phyloP scores from a whole-genome alignment of 1,284 basidiomycete species.

The Apiotrichum siamense region DNA sequence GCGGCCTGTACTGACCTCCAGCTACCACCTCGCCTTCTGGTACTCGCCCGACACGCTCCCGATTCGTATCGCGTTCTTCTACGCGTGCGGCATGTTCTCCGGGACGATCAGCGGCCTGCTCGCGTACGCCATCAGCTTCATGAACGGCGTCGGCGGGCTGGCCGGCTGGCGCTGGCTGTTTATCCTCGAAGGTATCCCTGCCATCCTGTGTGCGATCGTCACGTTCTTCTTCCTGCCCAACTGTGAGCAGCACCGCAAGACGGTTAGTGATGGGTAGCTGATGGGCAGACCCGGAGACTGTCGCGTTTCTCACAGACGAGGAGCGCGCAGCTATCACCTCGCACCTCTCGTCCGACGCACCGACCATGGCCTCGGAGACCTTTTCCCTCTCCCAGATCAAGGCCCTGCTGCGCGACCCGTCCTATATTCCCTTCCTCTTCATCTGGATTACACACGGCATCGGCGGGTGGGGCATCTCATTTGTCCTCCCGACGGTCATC shows the following conservation, averaged over 20 bases:
- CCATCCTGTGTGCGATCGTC: conserved; percentile 47
- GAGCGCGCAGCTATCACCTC: neutral
- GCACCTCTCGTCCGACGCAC: conserved; percentile 5
- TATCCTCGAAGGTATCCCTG: conserved; percentile 52
- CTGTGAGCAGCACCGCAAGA: conserved; percentile 16
- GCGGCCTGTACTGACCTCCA: neutral
- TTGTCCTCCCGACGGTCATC: conserved; percentile 10
- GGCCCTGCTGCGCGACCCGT: neutral
- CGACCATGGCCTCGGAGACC: neutral
- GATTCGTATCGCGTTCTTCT: conserved; percentile 18
- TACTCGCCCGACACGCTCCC: conserved; percentile 23
- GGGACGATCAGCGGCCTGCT: conserved; percentile 31
- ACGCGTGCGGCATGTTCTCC: conserved; percentile 17
- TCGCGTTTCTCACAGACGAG: neutral
- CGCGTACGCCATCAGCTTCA: conserved; percentile 29
- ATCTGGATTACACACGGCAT: conserved; percentile 15
- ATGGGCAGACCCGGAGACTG: conserved; percentile 6
- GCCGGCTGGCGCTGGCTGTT: conserved; percentile 45
- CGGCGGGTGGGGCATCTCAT: conserved; percentile 12
- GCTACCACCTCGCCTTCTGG: conserved; percentile 26
- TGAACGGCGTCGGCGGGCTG: conserved; percentile 24
- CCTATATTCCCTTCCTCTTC: conserved; percentile 5
- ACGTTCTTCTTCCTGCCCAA: conserved; percentile 50
- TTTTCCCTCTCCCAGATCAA: conserved; percentile 1
- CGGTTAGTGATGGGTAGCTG: neutral